A percentile compares a stretch with the other conserved stretches of the same genome.
phyloP scores from a whole-genome alignment of 2,329 filamentous ascomycete genomes.

The Pyrenochaeta sp. region DNA sequence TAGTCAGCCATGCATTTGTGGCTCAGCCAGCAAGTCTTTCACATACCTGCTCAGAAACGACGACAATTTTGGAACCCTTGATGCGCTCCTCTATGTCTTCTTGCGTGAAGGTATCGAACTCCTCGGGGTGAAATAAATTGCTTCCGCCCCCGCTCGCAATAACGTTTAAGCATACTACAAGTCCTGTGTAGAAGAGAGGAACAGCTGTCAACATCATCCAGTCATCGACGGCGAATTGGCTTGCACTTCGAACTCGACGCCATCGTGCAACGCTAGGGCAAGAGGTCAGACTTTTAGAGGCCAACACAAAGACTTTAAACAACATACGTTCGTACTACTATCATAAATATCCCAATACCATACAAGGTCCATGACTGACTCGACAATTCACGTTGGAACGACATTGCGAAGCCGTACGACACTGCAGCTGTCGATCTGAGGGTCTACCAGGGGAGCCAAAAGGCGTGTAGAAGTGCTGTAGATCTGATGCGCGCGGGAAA shows the following conservation, averaged over 20 bases:
- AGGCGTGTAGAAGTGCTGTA: neutral
- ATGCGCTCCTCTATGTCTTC: conserved; percentile 54
- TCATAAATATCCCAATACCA: conserved; percentile 38
- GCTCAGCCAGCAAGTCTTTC: neutral
- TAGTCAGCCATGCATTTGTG: conserved; percentile 11
- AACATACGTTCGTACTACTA: conserved; percentile 38
- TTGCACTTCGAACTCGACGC: conserved; percentile 30
- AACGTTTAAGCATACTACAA: conserved; percentile 54
- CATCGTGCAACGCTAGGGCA: conserved; percentile 34
- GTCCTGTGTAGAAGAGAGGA: conserved; percentile 49
- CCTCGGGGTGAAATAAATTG: conserved; percentile 53
- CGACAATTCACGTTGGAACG: conserved; percentile 28
- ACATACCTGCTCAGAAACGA: conserved; percentile 55
- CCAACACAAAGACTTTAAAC: neutral
- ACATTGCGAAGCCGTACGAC: conserved; percentile 21
- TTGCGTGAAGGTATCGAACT: conserved; percentile 47
- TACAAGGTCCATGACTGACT: conserved; percentile 41
- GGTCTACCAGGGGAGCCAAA: neutral
- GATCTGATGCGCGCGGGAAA: neutral
- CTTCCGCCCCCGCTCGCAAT: conserved; percentile 53
- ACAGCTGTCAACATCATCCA: conserved; percentile 42
- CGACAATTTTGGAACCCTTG: conserved; percentile 55
- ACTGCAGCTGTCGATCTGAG: conserved; percentile 10
- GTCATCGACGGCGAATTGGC: conserved; percentile 35
- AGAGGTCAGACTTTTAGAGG: neutral